phyloP scores from a whole-genome alignment of 2,329 filamentous ascomycete genomes.

The Aspergillus quadricinctus region DNA sequence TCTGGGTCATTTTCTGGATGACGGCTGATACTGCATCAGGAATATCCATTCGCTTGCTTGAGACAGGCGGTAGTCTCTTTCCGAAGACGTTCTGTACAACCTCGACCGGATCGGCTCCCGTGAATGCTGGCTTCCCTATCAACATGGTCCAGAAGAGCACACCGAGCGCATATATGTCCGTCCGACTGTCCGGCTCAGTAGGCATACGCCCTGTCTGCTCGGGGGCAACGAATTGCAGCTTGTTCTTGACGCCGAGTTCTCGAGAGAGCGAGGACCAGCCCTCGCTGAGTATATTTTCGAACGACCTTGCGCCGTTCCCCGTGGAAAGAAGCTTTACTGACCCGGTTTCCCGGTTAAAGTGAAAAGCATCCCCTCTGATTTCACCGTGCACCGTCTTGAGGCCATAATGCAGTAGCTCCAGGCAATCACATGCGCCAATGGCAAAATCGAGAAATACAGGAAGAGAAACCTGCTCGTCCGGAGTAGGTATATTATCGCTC shows the following conservation, averaged over 20 bases:
- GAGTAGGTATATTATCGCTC: constrained; percentile 42
- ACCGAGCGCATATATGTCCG: constrained; percentile 89
- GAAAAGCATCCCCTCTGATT: constrained; percentile 84
- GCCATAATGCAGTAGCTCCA: constrained; percentile 87
- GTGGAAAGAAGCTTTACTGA: constrained; percentile 77
- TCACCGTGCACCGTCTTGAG: constrained; percentile 86
- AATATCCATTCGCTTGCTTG: constrained; percentile 72
- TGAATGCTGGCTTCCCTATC: constrained; percentile 74
- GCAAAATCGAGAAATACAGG: constrained; percentile 84
- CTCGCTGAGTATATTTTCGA: constrained; percentile 84
- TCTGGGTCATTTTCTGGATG: constrained; percentile 88
- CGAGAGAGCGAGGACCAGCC: constrained; percentile 82
- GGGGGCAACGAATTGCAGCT: constrained; percentile 85
- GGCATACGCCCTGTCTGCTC: constrained; percentile 93
- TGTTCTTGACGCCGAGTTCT: constrained; percentile 81
- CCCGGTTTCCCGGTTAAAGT: constrained; percentile 69
- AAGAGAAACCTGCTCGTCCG: constrained; percentile 62
- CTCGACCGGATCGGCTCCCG: constrained; percentile 75
- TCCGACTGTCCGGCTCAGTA: constrained; percentile 83
- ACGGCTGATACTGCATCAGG: constrained; percentile 78
- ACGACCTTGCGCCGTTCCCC: constrained; percentile 79
- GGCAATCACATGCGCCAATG: constrained; percentile 77
- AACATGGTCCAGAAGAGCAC: constrained; percentile 85
- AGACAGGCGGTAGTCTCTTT: constrained; percentile 71
- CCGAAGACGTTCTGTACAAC: constrained; percentile 87